These are phyloP conservation scores for Fabrea salina DNA, from an alignment of 169 alveolate genomes.

Conservation along the genomic window DNA sequence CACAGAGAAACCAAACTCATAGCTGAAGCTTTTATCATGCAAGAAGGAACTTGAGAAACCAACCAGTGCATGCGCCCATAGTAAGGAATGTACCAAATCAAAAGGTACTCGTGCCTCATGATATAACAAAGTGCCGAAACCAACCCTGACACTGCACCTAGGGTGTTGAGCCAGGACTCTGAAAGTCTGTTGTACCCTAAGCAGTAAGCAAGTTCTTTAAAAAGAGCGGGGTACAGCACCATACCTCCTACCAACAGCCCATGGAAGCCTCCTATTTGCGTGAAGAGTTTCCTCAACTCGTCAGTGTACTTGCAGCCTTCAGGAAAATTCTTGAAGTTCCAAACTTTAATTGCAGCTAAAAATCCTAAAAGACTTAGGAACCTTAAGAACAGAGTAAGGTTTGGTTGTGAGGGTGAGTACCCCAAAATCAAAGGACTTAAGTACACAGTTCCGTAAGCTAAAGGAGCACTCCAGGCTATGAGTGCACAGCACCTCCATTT, in stretches of 20 bases:
- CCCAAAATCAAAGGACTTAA: background rate
- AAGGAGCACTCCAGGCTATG: background rate
- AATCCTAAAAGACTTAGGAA: background rate
- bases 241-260: background rate
- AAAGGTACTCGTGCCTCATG: background rate
- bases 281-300: slow-evolving; percentile 20
- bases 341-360: background rate
- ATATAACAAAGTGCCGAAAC: background rate
- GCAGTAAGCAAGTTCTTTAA: background rate
- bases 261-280: background rate
- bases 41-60: background rate
- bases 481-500: background rate
- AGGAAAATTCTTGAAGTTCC: background rate
- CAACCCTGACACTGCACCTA: background rate
- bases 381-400: background rate
- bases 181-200: background rate
- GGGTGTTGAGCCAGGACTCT: background rate
- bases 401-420: background rate
- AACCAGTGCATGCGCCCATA: background rate
- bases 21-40: background rate
- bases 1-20: background rate
- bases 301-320: background rate
- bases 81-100: slow-evolving; percentile 4
- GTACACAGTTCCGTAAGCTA: background rate
- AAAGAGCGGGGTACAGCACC: background rate